Base-by-base conservation (phyloP, 441 rosid species). In the Pelargonium australe region DNA sequence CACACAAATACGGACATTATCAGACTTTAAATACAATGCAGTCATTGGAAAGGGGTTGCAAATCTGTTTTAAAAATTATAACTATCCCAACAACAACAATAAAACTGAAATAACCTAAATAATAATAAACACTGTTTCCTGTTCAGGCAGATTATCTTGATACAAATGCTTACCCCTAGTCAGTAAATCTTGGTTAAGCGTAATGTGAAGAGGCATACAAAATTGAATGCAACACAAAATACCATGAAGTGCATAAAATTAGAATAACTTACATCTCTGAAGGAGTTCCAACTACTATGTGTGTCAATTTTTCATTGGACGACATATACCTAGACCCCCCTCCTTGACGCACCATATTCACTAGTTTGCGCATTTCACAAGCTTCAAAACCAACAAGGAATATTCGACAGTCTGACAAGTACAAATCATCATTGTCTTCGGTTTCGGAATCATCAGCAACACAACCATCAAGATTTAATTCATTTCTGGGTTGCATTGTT, bases 381-480 rank as follows among this genome's bases (percentile, higher is more conserved):
- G 91, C 86, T 85, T 86, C 92, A 85, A 92, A 91, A 19, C 98
- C 98, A 78, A 86, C 82, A 31, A 95, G 83, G 37, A 84, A 80
- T 79, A 95, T 82, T 75, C 84, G 83, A 76, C 98, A 92, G 60
- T 91, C 97, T 68, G 98, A 92, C 84, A 95, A 82, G 85, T 92
- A 92, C 68, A 92, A 76, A 80, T 91, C 90, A 79, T 91, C 90
- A 82, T 79, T 78, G 58, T 87, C 96, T 79, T 91, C 98, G 34
- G 91, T 85, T 79, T 85, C 86, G 80, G 96, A 85, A 70, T 95
- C 96, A 80, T 75, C 78, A 66, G 98, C 97, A 73, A 88, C 87
- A 81, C 82, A 80, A 64, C 78, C 81, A 70, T 84, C 86, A 71
- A 81, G 75, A 76, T 81, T 81, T 69, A 76, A 77, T 76, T 85